Evolutionary conservation across 768 basidiomycete genomes (phyloP).

Genomic region (Serendipita sp.): DNA sequence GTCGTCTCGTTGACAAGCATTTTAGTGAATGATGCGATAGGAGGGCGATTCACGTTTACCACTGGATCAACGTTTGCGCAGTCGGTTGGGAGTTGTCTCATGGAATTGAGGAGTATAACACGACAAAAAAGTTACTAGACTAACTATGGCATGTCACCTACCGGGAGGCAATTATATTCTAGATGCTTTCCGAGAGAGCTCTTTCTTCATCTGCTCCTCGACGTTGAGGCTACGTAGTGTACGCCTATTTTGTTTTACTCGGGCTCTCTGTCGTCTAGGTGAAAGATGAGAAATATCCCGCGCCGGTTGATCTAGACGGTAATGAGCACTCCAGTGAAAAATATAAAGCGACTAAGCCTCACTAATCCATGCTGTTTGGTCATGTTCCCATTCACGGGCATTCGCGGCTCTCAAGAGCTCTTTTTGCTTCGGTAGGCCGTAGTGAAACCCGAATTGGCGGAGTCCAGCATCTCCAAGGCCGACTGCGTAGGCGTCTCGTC

Average conservation of each 20-base stretch:
- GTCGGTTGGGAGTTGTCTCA: too few species aligned
- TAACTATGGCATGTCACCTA: too few species aligned
- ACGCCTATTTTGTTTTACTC: not conserved
- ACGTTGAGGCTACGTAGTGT: not conserved
- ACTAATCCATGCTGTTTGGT: not conserved
- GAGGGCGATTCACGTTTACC: too few species aligned
- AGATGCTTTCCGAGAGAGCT: too few species aligned
- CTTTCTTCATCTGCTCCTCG: too few species aligned
- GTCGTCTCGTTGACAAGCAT: conserved; percentile 59
- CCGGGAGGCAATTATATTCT: too few species aligned
- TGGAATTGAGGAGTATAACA: conserved; percentile 55
- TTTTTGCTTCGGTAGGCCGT: conserved; percentile 2
- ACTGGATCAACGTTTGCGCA: too few species aligned
- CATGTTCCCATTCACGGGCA: not conserved
- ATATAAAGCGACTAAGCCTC: not conserved
- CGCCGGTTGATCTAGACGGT: not conserved
- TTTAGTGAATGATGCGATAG: not conserved
- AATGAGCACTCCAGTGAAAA: not conserved
- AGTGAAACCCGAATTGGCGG: not conserved
- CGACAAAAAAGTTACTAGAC: too few species aligned
- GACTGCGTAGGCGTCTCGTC: not conserved
- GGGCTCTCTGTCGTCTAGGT: not conserved
- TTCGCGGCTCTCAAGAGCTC: not conserved
- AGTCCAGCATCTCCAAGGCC: not conserved
- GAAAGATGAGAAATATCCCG: conserved; percentile 1